Percentiles rank a stretch among this genome's conserved stretches.
Evolutionary conservation across 2,329 filamentous ascomycete species (phyloP).

Genomic region (Aspergillus hortae): DNA sequence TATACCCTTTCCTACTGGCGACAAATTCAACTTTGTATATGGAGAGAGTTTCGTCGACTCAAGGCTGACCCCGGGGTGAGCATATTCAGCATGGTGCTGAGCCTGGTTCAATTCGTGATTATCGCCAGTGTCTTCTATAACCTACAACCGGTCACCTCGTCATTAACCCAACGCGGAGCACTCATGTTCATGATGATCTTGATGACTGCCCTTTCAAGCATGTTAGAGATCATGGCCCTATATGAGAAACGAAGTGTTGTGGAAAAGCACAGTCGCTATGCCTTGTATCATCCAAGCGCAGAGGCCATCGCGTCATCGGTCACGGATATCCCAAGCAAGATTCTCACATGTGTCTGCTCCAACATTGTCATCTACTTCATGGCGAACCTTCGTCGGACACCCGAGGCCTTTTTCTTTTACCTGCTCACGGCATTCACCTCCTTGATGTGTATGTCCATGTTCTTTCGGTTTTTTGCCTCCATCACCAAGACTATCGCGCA

Average conservation of each 20-base stretch:
- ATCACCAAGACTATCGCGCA: slow-evolving; percentile 62
- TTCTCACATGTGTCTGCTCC: slow-evolving; percentile 67
- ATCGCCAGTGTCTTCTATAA: slow-evolving; percentile 78
- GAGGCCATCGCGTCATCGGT: slow-evolving; percentile 9
- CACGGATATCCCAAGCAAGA: slow-evolving; percentile 64
- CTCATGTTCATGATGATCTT: slow-evolving; percentile 81
- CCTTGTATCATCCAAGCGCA: slow-evolving; percentile 18
- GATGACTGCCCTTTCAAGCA: slow-evolving; percentile 74
- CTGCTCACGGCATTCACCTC: slow-evolving; percentile 68
- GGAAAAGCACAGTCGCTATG: slow-evolving; percentile 18
- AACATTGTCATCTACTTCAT: slow-evolving; percentile 81
- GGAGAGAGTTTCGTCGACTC: slow-evolving; percentile 72
- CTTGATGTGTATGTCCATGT: slow-evolving; percentile 74
- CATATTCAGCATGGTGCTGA: slow-evolving; percentile 59
- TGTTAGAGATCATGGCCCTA: slow-evolving; percentile 53
- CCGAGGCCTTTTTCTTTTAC: slow-evolving; percentile 80
- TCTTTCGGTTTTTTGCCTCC: slow-evolving; percentile 73
- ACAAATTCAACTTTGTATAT: slow-evolving; percentile 72
- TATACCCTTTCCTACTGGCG: slow-evolving; percentile 73
- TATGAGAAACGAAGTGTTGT: slow-evolving; percentile 16
- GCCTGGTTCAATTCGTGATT: slow-evolving; percentile 69
- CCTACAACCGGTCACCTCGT: slow-evolving; percentile 58
- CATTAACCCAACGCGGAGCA: slow-evolving; percentile 72
- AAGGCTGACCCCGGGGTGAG: slow-evolving; percentile 70
- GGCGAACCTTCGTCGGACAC: slow-evolving; percentile 69